Conservation (phyloP, 2,329 filamentous ascomycete species). For the Colletotrichum acutatum region DNA sequence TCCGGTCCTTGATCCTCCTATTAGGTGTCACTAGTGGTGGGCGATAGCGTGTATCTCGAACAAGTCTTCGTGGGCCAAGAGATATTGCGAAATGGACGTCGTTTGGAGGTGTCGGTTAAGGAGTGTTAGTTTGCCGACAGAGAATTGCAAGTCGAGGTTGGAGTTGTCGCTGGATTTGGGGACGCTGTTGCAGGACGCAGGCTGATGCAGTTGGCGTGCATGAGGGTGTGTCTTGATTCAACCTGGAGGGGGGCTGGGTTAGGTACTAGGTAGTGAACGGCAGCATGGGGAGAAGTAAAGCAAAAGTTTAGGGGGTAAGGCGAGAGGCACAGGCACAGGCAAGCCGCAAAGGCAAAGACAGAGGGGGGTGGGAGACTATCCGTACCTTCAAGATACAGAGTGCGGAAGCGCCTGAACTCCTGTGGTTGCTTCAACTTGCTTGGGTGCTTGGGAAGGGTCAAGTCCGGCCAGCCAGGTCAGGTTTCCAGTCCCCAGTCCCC, state of each 20-base stretch:
- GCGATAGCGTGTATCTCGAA: neutral
- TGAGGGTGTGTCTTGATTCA: conserved; percentile 18
- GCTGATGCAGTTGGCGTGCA: conserved; percentile 18
- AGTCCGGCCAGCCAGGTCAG: conserved; percentile 19
- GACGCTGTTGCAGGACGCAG: conserved; percentile 27
- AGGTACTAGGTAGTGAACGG: neutral
- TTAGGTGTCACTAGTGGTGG: neutral
- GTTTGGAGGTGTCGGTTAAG: neutral
- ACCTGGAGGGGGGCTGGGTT: conserved; percentile 3
- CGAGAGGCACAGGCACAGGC: neutral
- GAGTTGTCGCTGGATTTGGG: conserved; percentile 11
- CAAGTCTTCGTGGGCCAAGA: neutral
- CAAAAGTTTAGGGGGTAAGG: neutral
- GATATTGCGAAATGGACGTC: neutral
- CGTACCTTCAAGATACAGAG: neutral
- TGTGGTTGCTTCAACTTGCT: no score
- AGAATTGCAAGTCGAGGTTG: neutral
- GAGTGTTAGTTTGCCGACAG: neutral
- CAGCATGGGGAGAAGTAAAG: neutral
- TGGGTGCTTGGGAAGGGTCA: conserved; percentile 1
- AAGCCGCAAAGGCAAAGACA: neutral
- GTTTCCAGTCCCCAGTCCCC: conserved; percentile 5
- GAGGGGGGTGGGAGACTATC: neutral
- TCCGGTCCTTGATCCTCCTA: neutral
- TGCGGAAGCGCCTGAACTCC: neutral